Evolutionary conservation across 2,329 filamentous ascomycete species (phyloP), one percentile per base, ranked within the genome.

Genomic region (Septoria linicola): DNA sequence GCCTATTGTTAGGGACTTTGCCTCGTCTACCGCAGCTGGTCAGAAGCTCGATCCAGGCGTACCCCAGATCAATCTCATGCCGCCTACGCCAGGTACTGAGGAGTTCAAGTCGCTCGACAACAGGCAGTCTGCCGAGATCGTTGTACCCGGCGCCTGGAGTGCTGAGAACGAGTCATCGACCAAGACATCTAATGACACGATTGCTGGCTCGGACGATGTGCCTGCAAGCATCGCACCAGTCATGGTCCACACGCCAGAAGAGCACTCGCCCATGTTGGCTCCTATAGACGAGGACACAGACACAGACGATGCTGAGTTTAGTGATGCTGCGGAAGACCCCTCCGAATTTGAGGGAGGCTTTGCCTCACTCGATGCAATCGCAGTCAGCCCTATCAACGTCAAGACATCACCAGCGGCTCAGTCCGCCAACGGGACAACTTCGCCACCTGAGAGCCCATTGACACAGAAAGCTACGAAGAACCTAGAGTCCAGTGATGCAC

Each of bases 241-340:
- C n/a, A 36, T 58, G 10, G 48, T 50, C 17, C 40, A 51, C 8
- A 48, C 49, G n/a, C 51, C 54, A 1, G 41, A 51, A 17, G 43
- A 58, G 8, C 48, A 37, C 4, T 50, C 54, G 19, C 59, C 55
- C 10, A 25, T 51, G 8, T 43, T 63, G 27, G 43, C 42, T 31
- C 47, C 57, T 1, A 63, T 68, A 30, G 54, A 61, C 13, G 65
- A 67, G 49, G 54, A 59, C 42, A 57, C 51, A 8, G 62, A 63
- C 40, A 60, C 51, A 16, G 80, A 83, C 49, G 71, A 72, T 11
- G 84, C 80, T 54, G 77, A 88, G 19, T 91, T 88, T 65, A 89
- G 84, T 58, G 88, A 91, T 68, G 87, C 87, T 1, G 85, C 85
- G 47, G 88, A 91, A 68, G 85, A 89, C 54, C 72, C 86, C 0